A percentile compares a stretch with the other conserved stretches of the same genome.
phyloP scores from a whole-genome alignment of 345 rosid genomes.

The Arabis hirsuta region DNA sequence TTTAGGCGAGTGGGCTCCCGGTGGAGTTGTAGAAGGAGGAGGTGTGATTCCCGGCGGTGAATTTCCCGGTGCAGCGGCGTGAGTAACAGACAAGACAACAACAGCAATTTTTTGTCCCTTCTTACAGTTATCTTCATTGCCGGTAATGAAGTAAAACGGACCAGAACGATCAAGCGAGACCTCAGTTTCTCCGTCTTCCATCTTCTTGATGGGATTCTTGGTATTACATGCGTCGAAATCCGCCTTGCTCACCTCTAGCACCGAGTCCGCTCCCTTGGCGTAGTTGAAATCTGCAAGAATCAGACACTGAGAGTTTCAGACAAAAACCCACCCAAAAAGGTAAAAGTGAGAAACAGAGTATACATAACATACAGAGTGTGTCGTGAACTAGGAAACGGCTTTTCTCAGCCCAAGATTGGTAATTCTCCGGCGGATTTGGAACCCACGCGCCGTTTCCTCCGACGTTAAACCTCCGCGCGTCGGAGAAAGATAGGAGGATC shows the following conservation, averaged over 20 bases:
- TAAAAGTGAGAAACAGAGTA: neutral
- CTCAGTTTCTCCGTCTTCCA: slow-evolving; percentile 63
- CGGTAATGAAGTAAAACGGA: slow-evolving; percentile 81
- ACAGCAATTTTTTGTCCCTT: slow-evolving; percentile 64
- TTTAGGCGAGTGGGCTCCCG: slow-evolving; percentile 28
- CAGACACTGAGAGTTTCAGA: slow-evolving; percentile 2
- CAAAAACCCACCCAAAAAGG: neutral
- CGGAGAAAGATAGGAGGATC: slow-evolving; percentile 28
- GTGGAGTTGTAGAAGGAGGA: slow-evolving; percentile 3
- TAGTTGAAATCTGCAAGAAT: slow-evolving; percentile 69
- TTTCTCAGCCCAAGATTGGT: slow-evolving; percentile 72
- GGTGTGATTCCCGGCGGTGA: slow-evolving; percentile 28
- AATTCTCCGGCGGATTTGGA: slow-evolving; percentile 60
- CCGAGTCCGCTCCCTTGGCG: slow-evolving; percentile 72
- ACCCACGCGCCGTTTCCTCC: slow-evolving; percentile 89
- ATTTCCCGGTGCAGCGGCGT: slow-evolving; percentile 36
- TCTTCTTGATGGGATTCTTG: slow-evolving; percentile 50
- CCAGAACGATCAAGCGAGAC: slow-evolving; percentile 70
- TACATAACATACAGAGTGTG: slow-evolving; percentile 60
- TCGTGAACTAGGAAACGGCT: slow-evolving; percentile 82
- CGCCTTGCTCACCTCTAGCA: slow-evolving; percentile 59
- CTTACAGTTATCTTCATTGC: slow-evolving; percentile 64
- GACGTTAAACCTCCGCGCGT: slow-evolving; percentile 55
- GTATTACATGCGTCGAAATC: slow-evolving; percentile 65
- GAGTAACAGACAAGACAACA: slow-evolving; percentile 66